These are phyloP conservation scores for Protea cynaroides DNA, from an alignment of 164 flowering plant genomes.

Conservation along the genomic window DNA sequence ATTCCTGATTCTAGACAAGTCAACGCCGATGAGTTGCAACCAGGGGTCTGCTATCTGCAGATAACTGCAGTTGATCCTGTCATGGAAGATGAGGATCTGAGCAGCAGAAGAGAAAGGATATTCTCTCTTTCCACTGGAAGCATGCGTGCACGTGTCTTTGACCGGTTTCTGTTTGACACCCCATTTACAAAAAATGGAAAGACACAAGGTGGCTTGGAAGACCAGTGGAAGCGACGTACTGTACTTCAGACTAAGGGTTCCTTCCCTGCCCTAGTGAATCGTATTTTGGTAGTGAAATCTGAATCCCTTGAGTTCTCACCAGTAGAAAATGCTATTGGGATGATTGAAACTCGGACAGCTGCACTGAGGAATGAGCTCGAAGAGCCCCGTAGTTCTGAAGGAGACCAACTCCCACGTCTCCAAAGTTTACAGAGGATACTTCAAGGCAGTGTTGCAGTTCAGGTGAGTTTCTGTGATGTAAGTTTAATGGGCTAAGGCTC, in stretches of 20 bases:
- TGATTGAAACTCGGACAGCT: conserved; percentile 98
- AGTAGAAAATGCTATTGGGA: conserved; percentile 96
- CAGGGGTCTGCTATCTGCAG: conserved; percentile 90
- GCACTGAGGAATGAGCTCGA: conserved; percentile 94
- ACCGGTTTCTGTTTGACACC: conserved; percentile 94
- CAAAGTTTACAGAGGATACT: conserved; percentile 97
- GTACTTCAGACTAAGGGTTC: conserved; percentile 96
- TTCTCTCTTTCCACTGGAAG: conserved; percentile 92
- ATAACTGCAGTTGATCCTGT: conserved; percentile 97
- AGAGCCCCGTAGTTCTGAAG: conserved; percentile 98
- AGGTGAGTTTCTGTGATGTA: conserved; percentile 36
- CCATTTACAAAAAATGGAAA: conserved; percentile 98
- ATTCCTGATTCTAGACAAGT: conserved; percentile 99
- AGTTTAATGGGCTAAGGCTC: not conserved
- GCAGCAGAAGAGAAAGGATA: conserved; percentile 93
- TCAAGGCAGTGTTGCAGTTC: conserved; percentile 99
- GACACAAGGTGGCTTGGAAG: conserved; percentile 96
- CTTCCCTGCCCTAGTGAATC: conserved; percentile 91
- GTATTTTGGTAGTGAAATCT: conserved; percentile 79
- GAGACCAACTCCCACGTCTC: conserved; percentile 96
- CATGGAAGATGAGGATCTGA: conserved; percentile 97
- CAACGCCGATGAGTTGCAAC: conserved; percentile 89
- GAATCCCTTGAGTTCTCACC: conserved; percentile 98
- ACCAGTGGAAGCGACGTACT: conserved; percentile 94
- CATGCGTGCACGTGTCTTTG: conserved; percentile 93